These are phyloP conservation scores for Plectosphaerella plurivora DNA, from an alignment of 2,329 filamentous ascomycete species.

Conservation along the genomic window DNA sequence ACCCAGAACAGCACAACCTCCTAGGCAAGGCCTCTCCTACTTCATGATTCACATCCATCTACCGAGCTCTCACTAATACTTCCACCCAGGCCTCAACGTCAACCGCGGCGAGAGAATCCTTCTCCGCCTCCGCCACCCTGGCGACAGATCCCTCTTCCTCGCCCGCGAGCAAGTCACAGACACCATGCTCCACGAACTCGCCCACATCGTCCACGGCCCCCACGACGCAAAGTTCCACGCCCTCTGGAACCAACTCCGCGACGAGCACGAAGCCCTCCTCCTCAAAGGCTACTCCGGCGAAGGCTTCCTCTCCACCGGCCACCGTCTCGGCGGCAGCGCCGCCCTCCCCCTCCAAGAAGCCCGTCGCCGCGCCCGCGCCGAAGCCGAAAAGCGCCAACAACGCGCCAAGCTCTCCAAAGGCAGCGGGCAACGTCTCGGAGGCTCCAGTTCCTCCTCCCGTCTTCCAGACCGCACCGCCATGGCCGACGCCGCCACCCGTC, in stretches of 20 bases:
- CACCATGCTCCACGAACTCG: conserved; percentile 91
- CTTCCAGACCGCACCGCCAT: conserved; percentile 67
- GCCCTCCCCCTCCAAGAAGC: conserved; percentile 68
- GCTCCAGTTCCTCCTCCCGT: conserved; percentile 49
- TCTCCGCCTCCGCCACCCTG: conserved; percentile 72
- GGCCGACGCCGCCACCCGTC: conserved; percentile 64
- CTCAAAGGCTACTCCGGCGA: conserved; percentile 87
- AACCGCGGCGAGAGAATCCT: conserved; percentile 76
- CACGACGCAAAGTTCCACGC: conserved; percentile 81
- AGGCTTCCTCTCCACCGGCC: conserved; percentile 75
- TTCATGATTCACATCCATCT: neutral
- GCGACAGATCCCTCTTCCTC: conserved; percentile 72
- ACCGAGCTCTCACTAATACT: neutral
- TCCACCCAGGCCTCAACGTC: conserved; percentile 62
- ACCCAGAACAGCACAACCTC: conserved; percentile 68
- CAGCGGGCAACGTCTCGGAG: conserved; percentile 66
- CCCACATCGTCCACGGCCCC: conserved; percentile 80
- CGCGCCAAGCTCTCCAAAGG: conserved; percentile 41
- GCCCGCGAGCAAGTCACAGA: conserved; percentile 77
- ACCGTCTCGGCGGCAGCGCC: conserved; percentile 60
- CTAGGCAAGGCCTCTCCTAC: conserved; percentile 47
- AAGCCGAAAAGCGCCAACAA: conserved; percentile 64
- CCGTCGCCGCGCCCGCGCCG: conserved; percentile 66
- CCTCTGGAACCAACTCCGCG: conserved; percentile 83
- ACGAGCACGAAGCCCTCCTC: conserved; percentile 73